Evolutionary conservation across 1,139 yeast genomes (phyloP).

Genomic region (Nakaseomyces bracarensis): DNA sequence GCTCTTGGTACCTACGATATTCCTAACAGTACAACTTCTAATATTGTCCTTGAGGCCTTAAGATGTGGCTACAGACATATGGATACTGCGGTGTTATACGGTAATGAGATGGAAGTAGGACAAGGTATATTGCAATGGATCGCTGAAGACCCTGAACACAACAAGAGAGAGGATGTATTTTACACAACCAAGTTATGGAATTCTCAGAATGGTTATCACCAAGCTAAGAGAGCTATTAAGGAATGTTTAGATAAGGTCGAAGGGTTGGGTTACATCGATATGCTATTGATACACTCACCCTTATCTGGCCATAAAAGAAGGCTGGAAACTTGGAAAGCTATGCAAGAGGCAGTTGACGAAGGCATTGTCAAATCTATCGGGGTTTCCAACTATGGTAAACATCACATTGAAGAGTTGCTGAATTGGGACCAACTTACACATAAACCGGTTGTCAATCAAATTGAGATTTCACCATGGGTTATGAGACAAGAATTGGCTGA

Average conservation of each 20-base stretch:
- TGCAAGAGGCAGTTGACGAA: slow-evolving; percentile 55
- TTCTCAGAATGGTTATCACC: slow-evolving; percentile 50
- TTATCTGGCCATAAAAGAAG: slow-evolving; percentile 44
- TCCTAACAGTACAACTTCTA: slow-evolving; percentile 36
- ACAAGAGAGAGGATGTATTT: slow-evolving; percentile 51
- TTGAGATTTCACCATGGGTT: slow-evolving; percentile 72
- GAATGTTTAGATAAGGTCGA: slow-evolving; percentile 45
- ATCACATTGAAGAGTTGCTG: slow-evolving; percentile 51
- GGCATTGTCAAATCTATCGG: slow-evolving; percentile 55
- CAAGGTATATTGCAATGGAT: slow-evolving; percentile 47
- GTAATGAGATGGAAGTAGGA: slow-evolving; percentile 49
- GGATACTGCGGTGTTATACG: slow-evolving; percentile 53
- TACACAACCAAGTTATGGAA: slow-evolving; percentile 67
- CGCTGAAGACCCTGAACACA: slow-evolving; percentile 38
- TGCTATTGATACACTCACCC: slow-evolving; percentile 55
- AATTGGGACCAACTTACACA: slow-evolving; percentile 44
- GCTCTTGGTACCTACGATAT: slow-evolving; percentile 54
- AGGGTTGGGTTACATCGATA: slow-evolving; percentile 37
- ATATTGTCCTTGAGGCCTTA: slow-evolving; percentile 45
- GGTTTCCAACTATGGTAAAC: slow-evolving; percentile 60
- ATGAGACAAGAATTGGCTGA: slow-evolving; percentile 57
- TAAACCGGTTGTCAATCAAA: slow-evolving; percentile 58
- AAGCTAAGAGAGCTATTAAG: slow-evolving; percentile 47
- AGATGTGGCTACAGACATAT: slow-evolving; percentile 62
- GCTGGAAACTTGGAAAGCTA: slow-evolving; percentile 50